Percentiles rank a stretch among this genome's conserved stretches.
phyloP scores from a whole-genome alignment of 306 rosid genomes.

The Acacia crassicarpa region DNA sequence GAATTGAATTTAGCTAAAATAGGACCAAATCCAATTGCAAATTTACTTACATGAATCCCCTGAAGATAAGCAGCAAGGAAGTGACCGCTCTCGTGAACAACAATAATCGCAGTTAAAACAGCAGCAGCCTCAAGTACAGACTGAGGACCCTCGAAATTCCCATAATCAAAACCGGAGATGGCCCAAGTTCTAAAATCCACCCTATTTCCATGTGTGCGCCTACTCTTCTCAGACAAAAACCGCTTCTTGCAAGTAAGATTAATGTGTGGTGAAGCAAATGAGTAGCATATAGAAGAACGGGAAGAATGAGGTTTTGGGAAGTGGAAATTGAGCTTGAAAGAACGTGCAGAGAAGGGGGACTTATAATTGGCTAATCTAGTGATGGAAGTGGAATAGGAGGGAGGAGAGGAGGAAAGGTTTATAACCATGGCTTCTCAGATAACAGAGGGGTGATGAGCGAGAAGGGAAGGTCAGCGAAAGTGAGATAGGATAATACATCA shows the following conservation, averaged over 20 bases:
- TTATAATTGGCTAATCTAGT: slow-evolving; percentile 51
- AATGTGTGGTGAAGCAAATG: slow-evolving; percentile 45
- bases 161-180: slow-evolving; percentile 62
- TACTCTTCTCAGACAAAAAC: slow-evolving; percentile 33
- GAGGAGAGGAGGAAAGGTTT: slow-evolving; percentile 64
- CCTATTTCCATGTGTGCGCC: slow-evolving; percentile 45
- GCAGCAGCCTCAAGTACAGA: slow-evolving; percentile 88
- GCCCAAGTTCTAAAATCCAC: slow-evolving; percentile 60
- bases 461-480: slow-evolving; percentile 34
- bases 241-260: slow-evolving; percentile 45
- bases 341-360: slow-evolving; percentile 48
- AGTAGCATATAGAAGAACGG: slow-evolving; percentile 31
- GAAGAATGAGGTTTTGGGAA: slow-evolving; percentile 50
- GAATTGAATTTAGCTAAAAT: slow-evolving; percentile 85
- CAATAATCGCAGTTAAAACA: slow-evolving; percentile 83
- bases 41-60: slow-evolving; percentile 97
- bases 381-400: slow-evolving; percentile 51
- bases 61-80: slow-evolving; percentile 94
- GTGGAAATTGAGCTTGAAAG: slow-evolving; percentile 55
- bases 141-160: slow-evolving; percentile 81
- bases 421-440: slow-evolving; percentile 60
- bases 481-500: slow-evolving; percentile 60
- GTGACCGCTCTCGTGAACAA: slow-evolving; percentile 97
- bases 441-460: slow-evolving; percentile 27
- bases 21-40: slow-evolving; percentile 98